Conservation (phyloP, 1,139 yeast genomes). For the Scheffersomyces stambukii region DNA sequence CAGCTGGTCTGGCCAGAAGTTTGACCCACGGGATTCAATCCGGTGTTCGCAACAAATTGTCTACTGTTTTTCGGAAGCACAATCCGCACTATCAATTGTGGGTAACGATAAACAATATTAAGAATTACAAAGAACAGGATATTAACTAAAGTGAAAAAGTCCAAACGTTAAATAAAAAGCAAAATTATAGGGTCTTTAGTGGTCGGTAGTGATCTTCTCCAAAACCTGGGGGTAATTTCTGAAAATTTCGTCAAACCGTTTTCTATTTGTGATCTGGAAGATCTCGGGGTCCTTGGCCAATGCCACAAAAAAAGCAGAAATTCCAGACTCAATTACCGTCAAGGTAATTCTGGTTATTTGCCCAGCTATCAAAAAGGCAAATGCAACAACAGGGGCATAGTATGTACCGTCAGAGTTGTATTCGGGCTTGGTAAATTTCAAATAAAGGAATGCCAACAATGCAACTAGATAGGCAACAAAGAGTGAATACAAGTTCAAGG, state of each 20-base stretch:
- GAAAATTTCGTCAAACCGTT: constrained; percentile 67
- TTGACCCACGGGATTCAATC: too few relatives aligned
- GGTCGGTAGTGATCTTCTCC: constrained; percentile 44
- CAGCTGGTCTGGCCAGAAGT: too few relatives aligned
- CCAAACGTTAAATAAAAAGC: not conserved
- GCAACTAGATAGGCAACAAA: constrained; percentile 70
- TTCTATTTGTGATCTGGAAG: constrained; percentile 72
- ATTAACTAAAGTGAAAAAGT: not conserved
- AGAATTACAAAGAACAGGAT: not conserved
- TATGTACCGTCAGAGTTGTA: constrained; percentile 65
- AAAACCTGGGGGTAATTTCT: constrained; percentile 73
- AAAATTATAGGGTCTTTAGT: constrained; percentile 13
- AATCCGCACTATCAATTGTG: too few relatives aligned
- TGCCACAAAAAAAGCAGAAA: constrained; percentile 82
- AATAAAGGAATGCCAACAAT: constrained; percentile 64
- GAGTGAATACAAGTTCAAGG: constrained; percentile 66
- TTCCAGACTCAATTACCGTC: constrained; percentile 75
- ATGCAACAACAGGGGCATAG: constrained; percentile 76
- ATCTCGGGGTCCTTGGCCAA: constrained; percentile 87
- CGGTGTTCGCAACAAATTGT: too few relatives aligned
- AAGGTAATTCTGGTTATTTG: constrained; percentile 74
- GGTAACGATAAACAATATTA: constrained; percentile 2
- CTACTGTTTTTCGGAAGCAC: too few relatives aligned
- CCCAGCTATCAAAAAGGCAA: constrained; percentile 68
- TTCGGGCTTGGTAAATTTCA: constrained; percentile 67